These are phyloP conservation scores for Xylaria sp. DNA, from an alignment of 2,329 filamentous ascomycete species.

Conservation along the genomic window DNA sequence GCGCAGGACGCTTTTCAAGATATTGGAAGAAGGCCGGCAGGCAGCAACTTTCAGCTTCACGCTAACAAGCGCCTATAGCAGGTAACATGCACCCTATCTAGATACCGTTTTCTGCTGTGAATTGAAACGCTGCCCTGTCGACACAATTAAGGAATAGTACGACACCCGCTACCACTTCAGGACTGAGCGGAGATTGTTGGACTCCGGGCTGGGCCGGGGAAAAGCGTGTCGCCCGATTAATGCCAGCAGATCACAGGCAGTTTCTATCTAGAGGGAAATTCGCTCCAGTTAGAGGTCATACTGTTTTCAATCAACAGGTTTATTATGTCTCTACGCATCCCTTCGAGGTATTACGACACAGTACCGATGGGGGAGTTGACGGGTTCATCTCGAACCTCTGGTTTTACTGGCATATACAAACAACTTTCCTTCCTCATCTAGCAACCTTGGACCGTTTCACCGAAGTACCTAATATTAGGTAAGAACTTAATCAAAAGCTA, in stretches of 20 bases:
- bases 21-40: constrained; percentile 22
- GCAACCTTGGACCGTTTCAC: constrained; percentile 4
- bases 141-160: neutral
- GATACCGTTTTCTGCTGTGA: neutral
- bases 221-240: neutral
- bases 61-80: neutral
- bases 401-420: neutral
- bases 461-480: constrained; percentile 31
- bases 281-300: constrained; percentile 12
- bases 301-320: neutral
- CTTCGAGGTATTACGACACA: neutral
- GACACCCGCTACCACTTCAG: neutral
- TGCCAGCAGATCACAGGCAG: too few species aligned
- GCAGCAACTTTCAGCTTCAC: constrained; percentile 32
- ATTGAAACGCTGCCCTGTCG: constrained; percentile 26
- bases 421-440: constrained; percentile 5
- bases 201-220: neutral
- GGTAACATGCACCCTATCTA: neutral
- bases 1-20: constrained; percentile 1
- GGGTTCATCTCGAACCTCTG: neutral
- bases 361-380: neutral
- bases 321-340: neutral
- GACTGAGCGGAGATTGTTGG: neutral
- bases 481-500: constrained; percentile 37
- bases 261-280: constrained; percentile 3